Evolutionary conservation across 345 rosid species (phyloP), one percentile per base, ranked within the genome.

Genomic region (Sonneratia alba): DNA sequence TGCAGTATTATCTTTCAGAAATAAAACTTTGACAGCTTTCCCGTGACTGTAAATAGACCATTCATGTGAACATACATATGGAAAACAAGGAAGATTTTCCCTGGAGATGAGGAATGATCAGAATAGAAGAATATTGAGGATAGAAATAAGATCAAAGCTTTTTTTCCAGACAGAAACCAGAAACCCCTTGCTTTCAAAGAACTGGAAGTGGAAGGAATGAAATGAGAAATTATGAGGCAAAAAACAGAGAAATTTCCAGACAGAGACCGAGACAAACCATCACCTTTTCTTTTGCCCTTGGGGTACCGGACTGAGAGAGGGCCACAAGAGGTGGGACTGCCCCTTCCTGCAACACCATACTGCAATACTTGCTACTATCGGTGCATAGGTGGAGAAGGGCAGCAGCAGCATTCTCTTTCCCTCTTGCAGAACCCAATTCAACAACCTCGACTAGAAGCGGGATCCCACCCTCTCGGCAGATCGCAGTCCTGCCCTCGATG

Each of bases 211-310:
- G 32, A 27, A 27, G 32, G 32, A 27, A 27, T 27, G 32, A 27
- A 27, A 27, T 51, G 14, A 51, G 56, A 51, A 11, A 51, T 11
- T 51, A 10, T 51, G 32, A 27, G 32, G 32, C 32, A 27, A 27
- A 27, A 27, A 27, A 27, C 32, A 27, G 32, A 27, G 32, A 27
- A 27, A 27, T 27, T 42, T 42, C 10, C 10, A 42, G 6, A 42
- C 1, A 56, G 62, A 36, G 34, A 49, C 16, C 70, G 18, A 37
- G 1, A 18, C 16, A 32, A 49, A 10, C 48, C n/a, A 24, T 55
- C 71, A 92, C 99, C 97, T 95, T 95, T 76, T 90, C 99, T 87
- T 77, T 92, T 67, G 90, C 97, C 75, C 97, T 83, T 19, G 90
- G 81, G 53, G 97, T 90, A 80, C 99, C 99, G 22, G 92, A 77